phyloP scores from a whole-genome alignment of 176 grass and related monocot species.

The Oryza australiensis region DNA sequence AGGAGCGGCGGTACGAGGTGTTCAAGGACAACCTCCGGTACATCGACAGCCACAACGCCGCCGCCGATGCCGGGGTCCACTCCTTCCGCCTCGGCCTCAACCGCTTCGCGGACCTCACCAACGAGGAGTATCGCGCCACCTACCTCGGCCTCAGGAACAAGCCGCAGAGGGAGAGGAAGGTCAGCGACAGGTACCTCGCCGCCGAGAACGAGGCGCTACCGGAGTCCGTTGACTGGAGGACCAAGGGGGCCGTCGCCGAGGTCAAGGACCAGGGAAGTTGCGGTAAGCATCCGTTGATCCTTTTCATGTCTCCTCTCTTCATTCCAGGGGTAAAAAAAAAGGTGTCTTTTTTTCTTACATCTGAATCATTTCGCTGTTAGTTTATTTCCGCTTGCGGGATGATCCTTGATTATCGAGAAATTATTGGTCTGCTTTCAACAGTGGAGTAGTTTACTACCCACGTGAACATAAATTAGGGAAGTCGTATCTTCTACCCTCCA shows the following conservation, averaged over 20 bases:
- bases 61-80: slow-evolving; percentile 70
- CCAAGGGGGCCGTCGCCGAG: slow-evolving; percentile 56
- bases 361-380: not conserved
- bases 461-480: slow-evolving; percentile 4
- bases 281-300: slow-evolving; percentile 42
- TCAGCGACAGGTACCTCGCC: slow-evolving; percentile 54
- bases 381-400: not conserved
- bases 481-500: not conserved
- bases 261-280: slow-evolving; percentile 91
- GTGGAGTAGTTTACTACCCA: not conserved
- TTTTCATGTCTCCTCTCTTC: not conserved
- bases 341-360: not conserved
- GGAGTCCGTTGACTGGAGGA: slow-evolving; percentile 71
- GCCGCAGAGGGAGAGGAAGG: slow-evolving; percentile 40
- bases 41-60: slow-evolving; percentile 78
- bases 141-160: slow-evolving; percentile 59
- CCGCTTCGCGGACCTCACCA: slow-evolving; percentile 90
- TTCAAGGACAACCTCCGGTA: slow-evolving; percentile 78
- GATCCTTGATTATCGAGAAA: not conserved
- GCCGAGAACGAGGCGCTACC: slow-evolving; percentile 54
- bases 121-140: slow-evolving; percentile 76
- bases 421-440: not conserved
- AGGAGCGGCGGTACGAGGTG: slow-evolving; percentile 56
- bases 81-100: slow-evolving; percentile 80
- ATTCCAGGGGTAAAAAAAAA: not conserved